Conservation (phyloP, 179 eudicot species). For the Dionaea muscipula region DNA sequence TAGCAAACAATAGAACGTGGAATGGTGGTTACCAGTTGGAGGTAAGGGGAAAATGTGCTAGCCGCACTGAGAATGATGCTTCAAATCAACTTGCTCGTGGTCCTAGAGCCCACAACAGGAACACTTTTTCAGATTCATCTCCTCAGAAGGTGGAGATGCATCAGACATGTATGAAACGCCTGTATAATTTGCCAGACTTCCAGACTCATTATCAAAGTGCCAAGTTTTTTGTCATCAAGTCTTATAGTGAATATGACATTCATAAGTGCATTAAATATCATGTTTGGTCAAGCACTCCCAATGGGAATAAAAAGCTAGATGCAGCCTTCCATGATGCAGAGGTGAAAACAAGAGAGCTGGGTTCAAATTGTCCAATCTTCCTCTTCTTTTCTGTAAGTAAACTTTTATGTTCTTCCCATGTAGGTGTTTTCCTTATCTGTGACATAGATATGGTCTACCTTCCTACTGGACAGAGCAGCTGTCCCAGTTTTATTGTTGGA, state of each 20-base stretch:
- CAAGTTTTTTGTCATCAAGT: constrained; percentile 72
- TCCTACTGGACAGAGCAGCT: not conserved
- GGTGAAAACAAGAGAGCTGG: constrained; percentile 38
- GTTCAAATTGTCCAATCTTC: constrained; percentile 55
- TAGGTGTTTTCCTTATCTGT: no score
- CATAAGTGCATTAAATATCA: constrained; percentile 75
- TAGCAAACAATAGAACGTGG: constrained; percentile 36
- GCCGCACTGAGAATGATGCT: constrained; percentile 30
- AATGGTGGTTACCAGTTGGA: constrained; percentile 27
- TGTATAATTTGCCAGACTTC: constrained; percentile 48
- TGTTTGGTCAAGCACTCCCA: constrained; percentile 91
- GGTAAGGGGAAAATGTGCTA: constrained; percentile 24
- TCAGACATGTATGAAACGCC: constrained; percentile 18
- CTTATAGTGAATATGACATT: constrained; percentile 89
- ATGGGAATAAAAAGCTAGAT: constrained; percentile 71
- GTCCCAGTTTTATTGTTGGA: not conserved
- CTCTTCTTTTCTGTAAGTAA: constrained; percentile 78
- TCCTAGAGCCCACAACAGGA: constrained; percentile 43
- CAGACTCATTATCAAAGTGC: constrained; percentile 48
- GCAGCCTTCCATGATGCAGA: constrained; percentile 65
- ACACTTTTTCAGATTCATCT: constrained; percentile 15
- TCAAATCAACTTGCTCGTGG: constrained; percentile 54
- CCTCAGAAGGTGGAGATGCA: constrained; percentile 20
- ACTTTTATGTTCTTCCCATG: not conserved
- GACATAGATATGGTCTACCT: not conserved